Percentiles rank a stretch among this genome's conserved stretches.
These are phyloP conservation scores for Alectoria sarmentosa DNA, from an alignment of 495 filamentous ascomycete species.

Conservation along the genomic window DNA sequence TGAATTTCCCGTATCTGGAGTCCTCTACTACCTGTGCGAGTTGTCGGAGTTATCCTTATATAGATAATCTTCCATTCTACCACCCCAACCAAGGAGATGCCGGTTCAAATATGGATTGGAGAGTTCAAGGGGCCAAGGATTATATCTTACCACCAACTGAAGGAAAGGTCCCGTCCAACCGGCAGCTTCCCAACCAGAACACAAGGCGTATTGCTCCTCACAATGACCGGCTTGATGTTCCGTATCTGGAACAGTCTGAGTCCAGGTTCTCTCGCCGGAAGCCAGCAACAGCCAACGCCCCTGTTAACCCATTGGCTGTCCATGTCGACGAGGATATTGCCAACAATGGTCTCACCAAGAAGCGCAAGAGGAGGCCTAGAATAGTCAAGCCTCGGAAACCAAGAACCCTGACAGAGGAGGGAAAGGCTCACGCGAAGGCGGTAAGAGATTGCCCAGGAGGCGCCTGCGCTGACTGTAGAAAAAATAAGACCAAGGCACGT, in stretches of 20 bases:
- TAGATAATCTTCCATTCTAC: not conserved
- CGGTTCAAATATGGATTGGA: not conserved
- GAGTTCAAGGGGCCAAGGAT: not conserved
- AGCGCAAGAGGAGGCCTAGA: slow-evolving; percentile 2
- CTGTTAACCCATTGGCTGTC: not conserved
- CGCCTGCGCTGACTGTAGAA: slow-evolving; percentile 14
- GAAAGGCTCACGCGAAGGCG: slow-evolving; percentile 4
- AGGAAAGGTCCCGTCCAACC: not conserved
- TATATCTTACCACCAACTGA: not conserved
- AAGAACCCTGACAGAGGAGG: not conserved
- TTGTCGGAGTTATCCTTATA: not conserved
- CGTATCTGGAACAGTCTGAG: not conserved
- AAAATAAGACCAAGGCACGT: slow-evolving; percentile 18
- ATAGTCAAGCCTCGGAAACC: not conserved
- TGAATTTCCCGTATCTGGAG: not conserved
- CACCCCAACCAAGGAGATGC: not conserved
- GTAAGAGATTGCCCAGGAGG: not conserved
- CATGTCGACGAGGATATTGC: not conserved
- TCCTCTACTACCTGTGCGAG: not conserved
- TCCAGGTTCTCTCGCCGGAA: not conserved
- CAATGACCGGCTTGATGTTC: not conserved
- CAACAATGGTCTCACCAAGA: not conserved
- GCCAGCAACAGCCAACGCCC: not conserved
- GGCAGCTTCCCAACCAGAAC: not conserved
- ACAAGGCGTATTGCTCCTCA: not conserved